A percentile compares a stretch with the other conserved stretches of the same genome.
Conservation (phyloP, 2,329 filamentous ascomycete species). For the Escovopsis sp. region DNA sequence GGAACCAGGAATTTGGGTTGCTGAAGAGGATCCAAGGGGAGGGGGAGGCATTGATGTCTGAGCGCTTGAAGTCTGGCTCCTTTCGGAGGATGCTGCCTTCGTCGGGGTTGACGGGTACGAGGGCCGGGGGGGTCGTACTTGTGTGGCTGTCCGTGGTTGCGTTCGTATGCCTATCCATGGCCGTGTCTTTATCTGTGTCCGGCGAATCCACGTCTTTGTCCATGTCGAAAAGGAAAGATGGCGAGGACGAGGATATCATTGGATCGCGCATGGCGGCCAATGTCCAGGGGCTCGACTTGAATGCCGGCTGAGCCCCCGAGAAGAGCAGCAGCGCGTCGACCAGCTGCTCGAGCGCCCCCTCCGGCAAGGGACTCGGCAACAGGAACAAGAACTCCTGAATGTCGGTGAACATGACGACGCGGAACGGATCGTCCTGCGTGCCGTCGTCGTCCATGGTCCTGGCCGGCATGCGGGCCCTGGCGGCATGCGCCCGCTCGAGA, state of each 20-base stretch:
- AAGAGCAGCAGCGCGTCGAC: conserved; percentile 59
- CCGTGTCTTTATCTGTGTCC: too few species aligned
- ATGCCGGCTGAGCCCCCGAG: conserved; percentile 42
- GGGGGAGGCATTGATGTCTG: conserved; percentile 14
- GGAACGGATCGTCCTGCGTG: conserved; percentile 66
- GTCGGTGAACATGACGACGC: conserved; percentile 68
- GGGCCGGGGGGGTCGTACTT: too few species aligned
- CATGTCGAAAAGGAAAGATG: not conserved
- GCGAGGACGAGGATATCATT: conserved; percentile 9
- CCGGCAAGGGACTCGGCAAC: conserved; percentile 25
- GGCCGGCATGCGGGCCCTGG: conserved; percentile 44
- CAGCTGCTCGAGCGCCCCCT: conserved; percentile 28
- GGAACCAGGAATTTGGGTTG: conserved; percentile 29
- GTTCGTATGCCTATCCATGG: too few species aligned
- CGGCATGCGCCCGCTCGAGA: conserved; percentile 36
- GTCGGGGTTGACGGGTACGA: too few species aligned
- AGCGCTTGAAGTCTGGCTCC: conserved; percentile 16
- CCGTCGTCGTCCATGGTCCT: conserved; percentile 59
- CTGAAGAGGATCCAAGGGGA: conserved; percentile 40
- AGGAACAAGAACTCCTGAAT: conserved; percentile 46
- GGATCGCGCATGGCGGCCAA: conserved; percentile 16
- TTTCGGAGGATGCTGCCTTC: too few species aligned
- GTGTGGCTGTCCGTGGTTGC: too few species aligned
- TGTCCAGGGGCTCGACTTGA: conserved; percentile 13
- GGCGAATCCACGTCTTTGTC: too few species aligned